Conservation (phyloP, 768 basidiomycete species). For the Pleurotus citrinopileatus region DNA sequence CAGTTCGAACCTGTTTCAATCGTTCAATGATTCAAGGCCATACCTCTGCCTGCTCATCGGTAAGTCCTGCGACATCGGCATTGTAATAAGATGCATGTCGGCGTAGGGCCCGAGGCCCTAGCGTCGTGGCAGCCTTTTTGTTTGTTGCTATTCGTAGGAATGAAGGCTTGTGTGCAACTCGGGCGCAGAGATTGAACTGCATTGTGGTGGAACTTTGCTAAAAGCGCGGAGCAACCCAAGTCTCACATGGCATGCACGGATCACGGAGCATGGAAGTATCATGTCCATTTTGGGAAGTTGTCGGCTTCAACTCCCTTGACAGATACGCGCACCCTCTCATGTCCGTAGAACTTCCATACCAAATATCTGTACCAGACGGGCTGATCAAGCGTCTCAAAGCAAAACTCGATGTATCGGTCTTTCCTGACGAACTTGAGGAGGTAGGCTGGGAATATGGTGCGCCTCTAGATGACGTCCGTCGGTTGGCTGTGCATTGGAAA, state of each 20-base stretch:
- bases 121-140: neutral
- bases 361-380: neutral
- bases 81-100: slow-evolving; percentile 65
- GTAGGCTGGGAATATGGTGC: slow-evolving; percentile 36
- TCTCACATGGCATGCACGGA: neutral
- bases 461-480: slow-evolving; percentile 45
- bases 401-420: neutral
- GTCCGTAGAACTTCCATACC: neutral
- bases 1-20: neutral
- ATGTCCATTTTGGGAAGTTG: too few relatives aligned
- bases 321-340: too few relatives aligned
- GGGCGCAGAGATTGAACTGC: neutral
- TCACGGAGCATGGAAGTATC: too few relatives aligned
- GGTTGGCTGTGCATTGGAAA: slow-evolving; percentile 46
- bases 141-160: neutral
- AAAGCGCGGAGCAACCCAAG: too few relatives aligned
- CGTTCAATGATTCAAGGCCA: slow-evolving; percentile 15
- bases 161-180: neutral
- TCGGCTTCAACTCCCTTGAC: too few relatives aligned
- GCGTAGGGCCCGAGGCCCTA: slow-evolving; percentile 13
- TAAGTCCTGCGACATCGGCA: slow-evolving; percentile 69
- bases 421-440: neutral
- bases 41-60: slow-evolving; percentile 79
- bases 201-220: neutral
- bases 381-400: neutral